Conservation (phyloP, 192 early-diverging fungal species). For the Coemansia sp. region DNA sequence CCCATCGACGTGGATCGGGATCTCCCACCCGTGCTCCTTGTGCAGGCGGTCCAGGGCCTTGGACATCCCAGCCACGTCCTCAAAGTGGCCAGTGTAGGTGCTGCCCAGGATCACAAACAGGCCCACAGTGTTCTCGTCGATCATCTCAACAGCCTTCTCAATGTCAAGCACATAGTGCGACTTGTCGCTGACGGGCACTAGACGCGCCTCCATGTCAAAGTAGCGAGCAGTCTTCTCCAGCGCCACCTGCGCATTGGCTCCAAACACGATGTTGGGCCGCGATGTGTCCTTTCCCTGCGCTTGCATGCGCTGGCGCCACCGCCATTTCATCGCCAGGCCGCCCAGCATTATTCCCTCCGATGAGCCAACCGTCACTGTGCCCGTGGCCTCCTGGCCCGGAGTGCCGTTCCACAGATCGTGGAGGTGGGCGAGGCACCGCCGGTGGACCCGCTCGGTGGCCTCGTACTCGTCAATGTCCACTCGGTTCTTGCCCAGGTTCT, state of each 20-base stretch:
- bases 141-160: constrained; percentile 61
- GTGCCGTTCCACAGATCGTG: constrained; percentile 66
- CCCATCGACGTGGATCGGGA: constrained; percentile 84
- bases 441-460: constrained; percentile 62
- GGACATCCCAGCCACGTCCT: constrained; percentile 66
- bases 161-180: constrained; percentile 59
- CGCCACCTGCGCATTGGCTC: constrained; percentile 72
- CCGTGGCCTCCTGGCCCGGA: constrained; percentile 53
- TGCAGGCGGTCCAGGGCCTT: constrained; percentile 62
- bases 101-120: constrained; percentile 72
- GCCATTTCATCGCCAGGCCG: constrained; percentile 74
- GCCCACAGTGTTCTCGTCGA: constrained; percentile 88
- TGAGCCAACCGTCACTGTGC: constrained; percentile 74
- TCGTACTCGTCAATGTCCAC: constrained; percentile 71
- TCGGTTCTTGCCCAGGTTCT: constrained; percentile 77
- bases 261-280: constrained; percentile 78
- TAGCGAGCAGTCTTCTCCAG: constrained; percentile 71
- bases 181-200: constrained; percentile 59
- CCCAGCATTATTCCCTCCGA: constrained; percentile 78
- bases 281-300: constrained; percentile 64
- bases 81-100: constrained; percentile 84
- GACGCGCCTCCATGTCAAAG: constrained; percentile 73
- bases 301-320: constrained; percentile 64
- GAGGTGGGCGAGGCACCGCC: constrained; percentile 66
- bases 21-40: constrained; percentile 60